A percentile compares a stretch with the other conserved stretches of the same genome.
Conservation (phyloP, 2,329 filamentous ascomycete genomes). For the Fonsecaea nubica region DNA sequence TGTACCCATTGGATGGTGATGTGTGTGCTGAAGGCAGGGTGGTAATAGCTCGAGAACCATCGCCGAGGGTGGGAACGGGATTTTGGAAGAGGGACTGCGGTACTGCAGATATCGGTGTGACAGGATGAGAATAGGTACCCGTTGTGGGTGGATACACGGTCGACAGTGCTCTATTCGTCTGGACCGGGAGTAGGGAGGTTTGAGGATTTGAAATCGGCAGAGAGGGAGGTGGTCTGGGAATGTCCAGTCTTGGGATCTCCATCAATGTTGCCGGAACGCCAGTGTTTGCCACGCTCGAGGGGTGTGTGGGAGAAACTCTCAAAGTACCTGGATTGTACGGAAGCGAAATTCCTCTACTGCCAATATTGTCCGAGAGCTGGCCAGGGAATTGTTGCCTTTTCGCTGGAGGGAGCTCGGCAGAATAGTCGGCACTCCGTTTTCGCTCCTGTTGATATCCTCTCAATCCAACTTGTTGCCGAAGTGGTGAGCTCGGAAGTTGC, state of each 20-base stretch:
- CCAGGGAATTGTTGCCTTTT: slow-evolving; percentile 53
- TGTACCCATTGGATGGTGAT: slow-evolving; percentile 74
- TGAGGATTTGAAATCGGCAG: slow-evolving; percentile 12
- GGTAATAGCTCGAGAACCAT: slow-evolving; percentile 17
- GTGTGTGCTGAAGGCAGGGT: slow-evolving; percentile 59
- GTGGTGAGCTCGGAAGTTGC: slow-evolving; percentile 36
- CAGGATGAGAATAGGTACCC: slow-evolving; percentile 58
- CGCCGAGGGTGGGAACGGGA: slow-evolving; percentile 40
- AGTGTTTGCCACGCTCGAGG: slow-evolving; percentile 11
- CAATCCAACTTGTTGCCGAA: slow-evolving; percentile 28
- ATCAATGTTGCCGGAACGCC: slow-evolving; percentile 39
- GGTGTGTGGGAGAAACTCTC: slow-evolving; percentile 16
- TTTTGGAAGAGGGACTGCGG: slow-evolving; percentile 44
- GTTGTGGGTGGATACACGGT: slow-evolving; percentile 72
- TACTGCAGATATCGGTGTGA: slow-evolving; percentile 48
- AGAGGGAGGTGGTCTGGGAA: slow-evolving; percentile 27
- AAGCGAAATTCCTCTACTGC: slow-evolving; percentile 30
- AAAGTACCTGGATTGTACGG: slow-evolving; percentile 18
- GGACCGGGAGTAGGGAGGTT: slow-evolving; percentile 45
- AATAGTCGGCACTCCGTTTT: slow-evolving; percentile 66
- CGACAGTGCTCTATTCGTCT: slow-evolving; percentile 70
- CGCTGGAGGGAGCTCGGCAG: slow-evolving; percentile 60
- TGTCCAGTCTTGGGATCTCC: slow-evolving; percentile 34
- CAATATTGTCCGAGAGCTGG: slow-evolving; percentile 7
- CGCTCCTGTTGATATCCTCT: slow-evolving; percentile 54